phyloP scores from a whole-genome alignment of 2,329 filamentous ascomycete species.

The Aspergillus sergii region DNA sequence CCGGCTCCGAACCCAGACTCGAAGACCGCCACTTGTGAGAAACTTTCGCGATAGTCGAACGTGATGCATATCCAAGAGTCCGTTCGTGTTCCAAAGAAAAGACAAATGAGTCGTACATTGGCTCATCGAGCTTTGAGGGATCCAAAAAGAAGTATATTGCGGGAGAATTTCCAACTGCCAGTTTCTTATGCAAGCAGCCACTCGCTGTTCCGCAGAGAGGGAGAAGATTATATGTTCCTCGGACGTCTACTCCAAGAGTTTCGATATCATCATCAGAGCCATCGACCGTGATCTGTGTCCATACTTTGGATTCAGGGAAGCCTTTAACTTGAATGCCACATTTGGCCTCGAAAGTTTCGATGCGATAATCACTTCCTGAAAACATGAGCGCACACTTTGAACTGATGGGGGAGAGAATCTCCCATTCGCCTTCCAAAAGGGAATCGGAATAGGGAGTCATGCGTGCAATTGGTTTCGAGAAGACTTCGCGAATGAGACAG shows the following conservation, averaged over 20 bases:
- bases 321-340: slow-evolving; percentile 44
- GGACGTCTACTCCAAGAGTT: slow-evolving; percentile 42
- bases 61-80: slow-evolving; percentile 49
- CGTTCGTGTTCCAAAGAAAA: slow-evolving; percentile 55
- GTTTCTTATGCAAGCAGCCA: slow-evolving; percentile 56
- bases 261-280: slow-evolving; percentile 30
- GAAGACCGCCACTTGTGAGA: slow-evolving; percentile 49
- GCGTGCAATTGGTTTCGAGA: slow-evolving; percentile 51
- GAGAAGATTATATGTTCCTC: slow-evolving; percentile 55
- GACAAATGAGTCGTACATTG: slow-evolving; percentile 56
- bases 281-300: slow-evolving; percentile 45
- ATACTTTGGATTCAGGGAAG: slow-evolving; percentile 47
- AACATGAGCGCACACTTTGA: slow-evolving; percentile 39
- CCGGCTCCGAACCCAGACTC: slow-evolving; percentile 15
- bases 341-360: slow-evolving; percentile 42
- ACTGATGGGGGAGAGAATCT: slow-evolving; percentile 46
- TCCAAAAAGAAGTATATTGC: slow-evolving; percentile 62
- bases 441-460: slow-evolving; percentile 40
- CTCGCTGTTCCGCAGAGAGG: slow-evolving; percentile 61
- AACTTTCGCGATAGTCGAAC: slow-evolving; percentile 52
- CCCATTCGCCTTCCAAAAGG: slow-evolving; percentile 47
- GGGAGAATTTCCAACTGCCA: slow-evolving; percentile 11
- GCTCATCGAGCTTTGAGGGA: slow-evolving; percentile 51
- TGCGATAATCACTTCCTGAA: slow-evolving; percentile 32
- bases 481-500: slow-evolving; percentile 44